Evolutionary conservation across 371 early-diverging fungal genomes (phyloP).

Genomic region (Saksenaea oblongispora): DNA sequence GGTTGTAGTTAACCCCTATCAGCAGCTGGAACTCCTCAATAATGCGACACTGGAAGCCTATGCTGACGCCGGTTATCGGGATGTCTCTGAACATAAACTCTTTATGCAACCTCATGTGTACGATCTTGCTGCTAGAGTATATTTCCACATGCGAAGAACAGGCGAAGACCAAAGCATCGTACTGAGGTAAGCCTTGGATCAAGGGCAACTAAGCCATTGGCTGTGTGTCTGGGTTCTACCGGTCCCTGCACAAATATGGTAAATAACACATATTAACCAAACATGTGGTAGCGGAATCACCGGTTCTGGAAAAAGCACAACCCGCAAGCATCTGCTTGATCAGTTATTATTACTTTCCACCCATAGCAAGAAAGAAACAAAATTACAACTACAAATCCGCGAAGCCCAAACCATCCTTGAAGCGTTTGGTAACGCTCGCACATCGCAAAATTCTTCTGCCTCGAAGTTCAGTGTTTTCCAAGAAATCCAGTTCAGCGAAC

Average conservation of each 20-base stretch:
- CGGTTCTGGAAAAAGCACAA: conserved; percentile 77
- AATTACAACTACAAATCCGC: conserved; percentile 62
- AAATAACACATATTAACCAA: conserved; percentile 7
- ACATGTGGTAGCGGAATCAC: conserved; percentile 57
- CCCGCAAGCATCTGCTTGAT: conserved; percentile 59
- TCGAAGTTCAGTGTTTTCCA: conserved; percentile 78
- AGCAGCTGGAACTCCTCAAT: conserved; percentile 49
- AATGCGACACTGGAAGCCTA: conserved; percentile 58
- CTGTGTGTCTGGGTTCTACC: conserved; percentile 11
- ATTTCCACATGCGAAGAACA: conserved; percentile 81
- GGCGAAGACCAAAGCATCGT: conserved; percentile 83
- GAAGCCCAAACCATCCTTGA: conserved; percentile 60
- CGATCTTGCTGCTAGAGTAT: conserved; percentile 65
- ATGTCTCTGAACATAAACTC: conserved; percentile 40
- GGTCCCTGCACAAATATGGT: conserved; percentile 10
- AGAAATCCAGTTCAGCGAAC: conserved; percentile 78
- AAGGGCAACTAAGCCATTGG: conserved; percentile 25
- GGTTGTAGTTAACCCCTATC: conserved; percentile 64
- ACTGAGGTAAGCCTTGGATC: conserved; percentile 54
- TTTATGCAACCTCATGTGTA: conserved; percentile 61
- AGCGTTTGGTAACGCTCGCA: conserved; percentile 67
- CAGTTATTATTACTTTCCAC: conserved; percentile 65
- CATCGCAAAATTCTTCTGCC: conserved; percentile 62
- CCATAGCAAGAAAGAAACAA: conserved; percentile 55
- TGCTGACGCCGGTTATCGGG: conserved; percentile 57